These are phyloP conservation scores for Platanthera zijinensis DNA, from an alignment of 106 monocot genomes.

Conservation along the genomic window DNA sequence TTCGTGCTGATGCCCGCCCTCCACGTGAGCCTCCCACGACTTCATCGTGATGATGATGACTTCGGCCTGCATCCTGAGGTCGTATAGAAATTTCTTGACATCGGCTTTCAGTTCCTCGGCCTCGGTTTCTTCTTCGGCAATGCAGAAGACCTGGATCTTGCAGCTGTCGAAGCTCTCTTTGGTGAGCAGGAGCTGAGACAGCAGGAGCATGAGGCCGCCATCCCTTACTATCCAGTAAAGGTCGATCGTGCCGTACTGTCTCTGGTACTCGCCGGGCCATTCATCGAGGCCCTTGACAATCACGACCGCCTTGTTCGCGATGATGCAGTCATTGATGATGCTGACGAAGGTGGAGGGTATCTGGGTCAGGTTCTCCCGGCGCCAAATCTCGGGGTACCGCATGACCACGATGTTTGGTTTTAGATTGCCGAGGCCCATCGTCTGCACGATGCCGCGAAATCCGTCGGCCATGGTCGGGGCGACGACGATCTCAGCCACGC, in stretches of 20 bases:
- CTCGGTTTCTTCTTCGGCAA: constrained; percentile 89
- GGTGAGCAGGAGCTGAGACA: constrained; percentile 90
- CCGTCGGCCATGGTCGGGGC: constrained; percentile 85
- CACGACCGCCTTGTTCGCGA: constrained; percentile 95
- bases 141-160: constrained; percentile 98
- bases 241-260: constrained; percentile 91
- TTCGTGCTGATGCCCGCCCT: constrained; percentile 51
- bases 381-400: constrained; percentile 98
- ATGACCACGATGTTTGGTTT: constrained; percentile 98
- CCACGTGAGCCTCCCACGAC: constrained; percentile 67
- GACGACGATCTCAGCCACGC: constrained; percentile 91
- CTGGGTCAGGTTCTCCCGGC: constrained; percentile 79
- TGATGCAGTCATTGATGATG: constrained; percentile 95
- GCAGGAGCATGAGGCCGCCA: constrained; percentile 89
- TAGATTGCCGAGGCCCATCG: constrained; percentile 96
- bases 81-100: constrained; percentile 94
- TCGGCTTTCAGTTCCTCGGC: constrained; percentile 88
- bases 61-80: constrained; percentile 93
- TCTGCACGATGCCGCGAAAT: constrained; percentile 89
- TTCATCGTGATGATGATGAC: constrained; percentile 87
- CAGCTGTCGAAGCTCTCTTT: constrained; percentile 94
- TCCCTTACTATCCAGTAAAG: constrained; percentile 99
- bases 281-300: constrained; percentile 96
- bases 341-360: constrained; percentile 92
- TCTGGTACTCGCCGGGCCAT: constrained; percentile 97